phyloP scores from a whole-genome alignment of 2,329 filamentous ascomycete species.

The Talaromyces sp. region DNA sequence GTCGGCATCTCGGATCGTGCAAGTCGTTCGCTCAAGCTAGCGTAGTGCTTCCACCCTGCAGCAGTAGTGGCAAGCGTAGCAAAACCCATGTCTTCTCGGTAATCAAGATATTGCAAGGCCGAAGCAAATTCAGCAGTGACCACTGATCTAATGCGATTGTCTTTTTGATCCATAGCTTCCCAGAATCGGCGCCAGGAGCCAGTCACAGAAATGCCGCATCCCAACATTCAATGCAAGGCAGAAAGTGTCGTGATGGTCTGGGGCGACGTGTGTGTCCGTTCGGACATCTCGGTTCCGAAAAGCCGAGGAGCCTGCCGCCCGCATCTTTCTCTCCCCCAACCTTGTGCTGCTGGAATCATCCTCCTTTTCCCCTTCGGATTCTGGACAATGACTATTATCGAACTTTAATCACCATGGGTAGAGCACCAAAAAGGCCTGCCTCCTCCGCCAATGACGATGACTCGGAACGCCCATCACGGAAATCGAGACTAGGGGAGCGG shows the following conservation, averaged over 20 bases:
- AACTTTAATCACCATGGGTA: not conserved
- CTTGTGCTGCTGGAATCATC: not conserved
- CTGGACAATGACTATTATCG: not conserved
- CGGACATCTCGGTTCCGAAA: conserved; percentile 7
- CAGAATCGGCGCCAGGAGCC: too few relatives aligned
- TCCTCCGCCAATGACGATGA: conserved; percentile 1
- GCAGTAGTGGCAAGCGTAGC: too few relatives aligned
- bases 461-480: not conserved
- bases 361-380: not conserved
- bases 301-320: not conserved
- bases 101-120: not conserved
- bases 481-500: conserved; percentile 9
- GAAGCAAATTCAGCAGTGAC: not conserved
- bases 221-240: not conserved
- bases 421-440: not conserved
- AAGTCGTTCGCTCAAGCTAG: too few relatives aligned
- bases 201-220: not conserved
- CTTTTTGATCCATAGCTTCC: not conserved
- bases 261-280: not conserved
- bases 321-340: not conserved
- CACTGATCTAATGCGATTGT: too few relatives aligned
- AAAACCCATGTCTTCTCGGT: not conserved
- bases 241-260: too few relatives aligned
- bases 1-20: too few relatives aligned
- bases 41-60: too few relatives aligned